Evolutionary conservation across 176 grass and related monocot genomes (phyloP).

Genomic region (Canna indica): DNA sequence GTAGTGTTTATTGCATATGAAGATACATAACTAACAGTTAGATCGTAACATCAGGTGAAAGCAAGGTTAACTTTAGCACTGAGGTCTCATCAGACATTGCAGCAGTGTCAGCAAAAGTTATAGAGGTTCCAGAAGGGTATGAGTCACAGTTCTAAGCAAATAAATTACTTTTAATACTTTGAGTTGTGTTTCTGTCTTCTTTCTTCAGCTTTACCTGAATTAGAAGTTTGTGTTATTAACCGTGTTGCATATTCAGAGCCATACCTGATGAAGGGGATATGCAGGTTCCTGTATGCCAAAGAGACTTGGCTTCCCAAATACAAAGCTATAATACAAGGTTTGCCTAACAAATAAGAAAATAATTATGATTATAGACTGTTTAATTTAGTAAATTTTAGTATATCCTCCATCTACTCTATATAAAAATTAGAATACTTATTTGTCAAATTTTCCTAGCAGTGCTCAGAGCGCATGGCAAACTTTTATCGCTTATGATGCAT

Average conservation of each 20-base stretch:
- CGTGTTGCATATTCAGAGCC: slow-evolving; percentile 28
- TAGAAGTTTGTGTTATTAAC: neutral
- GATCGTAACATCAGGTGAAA: slow-evolving; percentile 21
- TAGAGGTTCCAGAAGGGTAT: slow-evolving; percentile 41
- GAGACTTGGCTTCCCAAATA: slow-evolving; percentile 50
- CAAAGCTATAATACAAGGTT: slow-evolving; percentile 61
- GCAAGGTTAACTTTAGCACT: slow-evolving; percentile 17
- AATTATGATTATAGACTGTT: neutral
- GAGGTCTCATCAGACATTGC: slow-evolving; percentile 32
- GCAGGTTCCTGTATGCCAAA: slow-evolving; percentile 30
- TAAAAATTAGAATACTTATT: neutral
- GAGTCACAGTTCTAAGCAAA: neutral
- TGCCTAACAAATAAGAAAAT: neutral
- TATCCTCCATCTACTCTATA: neutral
- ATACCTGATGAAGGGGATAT: slow-evolving; percentile 30
- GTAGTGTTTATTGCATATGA: neutral
- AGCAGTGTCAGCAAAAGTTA: slow-evolving; percentile 31
- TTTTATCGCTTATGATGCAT: slow-evolving; percentile 92
- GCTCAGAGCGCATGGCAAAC: slow-evolving; percentile 94
- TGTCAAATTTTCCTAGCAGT: slow-evolving; percentile 29
- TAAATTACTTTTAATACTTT: neutral
- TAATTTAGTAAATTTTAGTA: neutral
- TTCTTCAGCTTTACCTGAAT: neutral
- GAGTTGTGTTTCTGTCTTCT: neutral
- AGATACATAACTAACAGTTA: neutral